Percentiles rank a stretch among this genome's conserved stretches.
Evolutionary conservation across 192 early-diverging fungal species (phyloP).

Genomic region (Coemansia sp.): DNA sequence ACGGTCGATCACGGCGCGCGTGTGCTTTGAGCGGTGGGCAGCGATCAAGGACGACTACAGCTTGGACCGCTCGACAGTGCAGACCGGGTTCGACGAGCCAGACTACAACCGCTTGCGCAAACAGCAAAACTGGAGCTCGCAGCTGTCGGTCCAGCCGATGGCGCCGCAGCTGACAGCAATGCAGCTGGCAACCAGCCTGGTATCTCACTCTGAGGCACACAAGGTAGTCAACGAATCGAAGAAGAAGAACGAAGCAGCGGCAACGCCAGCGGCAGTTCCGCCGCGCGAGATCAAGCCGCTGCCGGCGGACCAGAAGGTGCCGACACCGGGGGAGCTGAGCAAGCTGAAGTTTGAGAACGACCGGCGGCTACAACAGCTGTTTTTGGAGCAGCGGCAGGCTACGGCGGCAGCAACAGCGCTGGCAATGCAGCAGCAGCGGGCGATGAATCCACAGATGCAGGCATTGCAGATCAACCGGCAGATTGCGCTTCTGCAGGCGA

Average conservation of each 20-base stretch:
- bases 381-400: constrained; percentile 47
- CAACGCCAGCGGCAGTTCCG: constrained; percentile 24
- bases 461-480: constrained; percentile 20
- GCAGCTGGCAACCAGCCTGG: constrained; percentile 35
- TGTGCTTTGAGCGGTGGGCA: constrained; percentile 45
- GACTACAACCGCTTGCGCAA: constrained; percentile 34
- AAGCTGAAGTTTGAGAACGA: constrained; percentile 44
- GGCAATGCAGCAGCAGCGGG: constrained; percentile 35
- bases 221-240: constrained; percentile 32
- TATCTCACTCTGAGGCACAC: constrained; percentile 33
- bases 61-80: constrained; percentile 29
- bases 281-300: constrained; percentile 42
- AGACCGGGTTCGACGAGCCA: constrained; percentile 46
- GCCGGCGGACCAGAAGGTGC: constrained; percentile 37
- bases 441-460: constrained; percentile 22
- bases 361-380: constrained; percentile 32
- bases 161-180: constrained; percentile 22
- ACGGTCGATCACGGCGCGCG: constrained; percentile 26
- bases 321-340: constrained; percentile 43
- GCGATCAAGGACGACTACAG: constrained; percentile 43
- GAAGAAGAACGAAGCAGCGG: constrained; percentile 34
- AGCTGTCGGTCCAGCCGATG: constrained; percentile 21
- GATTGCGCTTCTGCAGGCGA: constrained; percentile 29
- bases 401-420: constrained; percentile 36
- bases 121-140: constrained; percentile 22